Evolutionary conservation across 768 basidiomycete genomes (phyloP).

Genomic region (Mycena sanguinolenta): DNA sequence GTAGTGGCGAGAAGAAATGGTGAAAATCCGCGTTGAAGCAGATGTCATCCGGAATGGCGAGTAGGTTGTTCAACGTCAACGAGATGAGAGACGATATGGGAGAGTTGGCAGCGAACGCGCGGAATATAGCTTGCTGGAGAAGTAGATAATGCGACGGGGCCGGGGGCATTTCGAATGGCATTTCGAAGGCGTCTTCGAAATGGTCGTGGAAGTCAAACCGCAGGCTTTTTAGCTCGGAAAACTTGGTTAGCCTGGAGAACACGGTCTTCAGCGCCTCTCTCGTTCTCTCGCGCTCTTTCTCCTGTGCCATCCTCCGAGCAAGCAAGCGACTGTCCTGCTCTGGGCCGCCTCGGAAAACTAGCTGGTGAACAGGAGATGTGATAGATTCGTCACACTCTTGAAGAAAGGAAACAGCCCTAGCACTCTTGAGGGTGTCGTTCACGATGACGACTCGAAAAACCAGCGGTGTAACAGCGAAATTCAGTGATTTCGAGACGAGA

Average conservation of each 20-base stretch:
- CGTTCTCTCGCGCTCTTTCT: neutral
- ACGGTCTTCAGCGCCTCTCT: neutral
- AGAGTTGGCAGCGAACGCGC: neutral
- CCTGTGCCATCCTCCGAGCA: neutral
- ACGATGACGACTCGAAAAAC: constrained; percentile 1
- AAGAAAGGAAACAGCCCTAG: neutral
- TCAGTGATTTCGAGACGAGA: constrained; percentile 18
- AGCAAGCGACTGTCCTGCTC: neutral
- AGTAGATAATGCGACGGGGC: neutral
- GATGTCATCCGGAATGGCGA: constrained; percentile 16
- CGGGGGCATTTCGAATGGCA: neutral
- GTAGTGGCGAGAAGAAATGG: neutral
- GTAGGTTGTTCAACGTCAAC: constrained; percentile 15
- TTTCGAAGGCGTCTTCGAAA: constrained; percentile 15
- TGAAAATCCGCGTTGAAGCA: constrained; percentile 2
- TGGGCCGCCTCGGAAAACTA: constrained; percentile 15
- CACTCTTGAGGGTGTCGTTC: constrained; percentile 9
- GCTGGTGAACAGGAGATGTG: neutral
- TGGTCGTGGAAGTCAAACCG: neutral
- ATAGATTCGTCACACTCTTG: constrained; percentile 16
- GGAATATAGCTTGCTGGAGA: constrained; percentile 10
- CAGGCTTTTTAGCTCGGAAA: neutral
- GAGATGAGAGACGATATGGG: neutral
- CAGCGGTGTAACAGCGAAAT: neutral
- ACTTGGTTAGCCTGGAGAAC: constrained; percentile 6